These are phyloP conservation scores for Penicillium sp. DNA, from an alignment of 2,329 filamentous ascomycete species.

Conservation along the genomic window DNA sequence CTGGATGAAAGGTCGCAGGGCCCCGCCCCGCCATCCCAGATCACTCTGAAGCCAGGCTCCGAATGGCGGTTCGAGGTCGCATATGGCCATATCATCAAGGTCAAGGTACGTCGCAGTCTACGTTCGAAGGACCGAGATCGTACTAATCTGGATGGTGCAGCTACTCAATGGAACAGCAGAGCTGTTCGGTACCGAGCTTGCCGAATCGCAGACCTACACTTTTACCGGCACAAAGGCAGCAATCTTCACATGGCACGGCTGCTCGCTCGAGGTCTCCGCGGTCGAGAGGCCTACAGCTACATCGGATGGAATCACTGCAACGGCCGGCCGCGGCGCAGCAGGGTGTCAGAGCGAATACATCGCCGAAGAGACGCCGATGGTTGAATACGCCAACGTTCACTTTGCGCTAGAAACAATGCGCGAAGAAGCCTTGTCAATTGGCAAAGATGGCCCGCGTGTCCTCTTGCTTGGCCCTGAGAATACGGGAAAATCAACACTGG, in stretches of 20 bases:
- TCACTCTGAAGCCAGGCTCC: slow-evolving; percentile 59
- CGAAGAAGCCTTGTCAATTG: slow-evolving; percentile 52
- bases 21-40: slow-evolving; percentile 42
- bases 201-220: slow-evolving; percentile 71
- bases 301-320: slow-evolving; percentile 30
- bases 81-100: slow-evolving; percentile 49
- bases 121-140: neutral
- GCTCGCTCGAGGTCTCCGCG: slow-evolving; percentile 72
- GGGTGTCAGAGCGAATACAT: slow-evolving; percentile 65
- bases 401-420: slow-evolving; percentile 76
- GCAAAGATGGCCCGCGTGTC: slow-evolving; percentile 68
- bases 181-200: slow-evolving; percentile 91
- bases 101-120: slow-evolving; percentile 45
- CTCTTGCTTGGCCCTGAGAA: slow-evolving; percentile 75
- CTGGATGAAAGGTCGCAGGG: slow-evolving; percentile 48
- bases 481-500: slow-evolving; percentile 77
- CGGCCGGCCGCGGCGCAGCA: slow-evolving; percentile 46
- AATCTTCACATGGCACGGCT: slow-evolving; percentile 89
- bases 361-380: slow-evolving; percentile 76
- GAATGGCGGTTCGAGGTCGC: slow-evolving; percentile 79
- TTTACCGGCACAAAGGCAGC: slow-evolving; percentile 81
- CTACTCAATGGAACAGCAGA: slow-evolving; percentile 80
- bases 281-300: slow-evolving; percentile 46
- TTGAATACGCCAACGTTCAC: slow-evolving; percentile 78
- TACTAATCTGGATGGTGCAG: slow-evolving; percentile 36